phyloP scores from a whole-genome alignment of 352 stramenopile genomes.

The Phytophthora gonapodyides region DNA sequence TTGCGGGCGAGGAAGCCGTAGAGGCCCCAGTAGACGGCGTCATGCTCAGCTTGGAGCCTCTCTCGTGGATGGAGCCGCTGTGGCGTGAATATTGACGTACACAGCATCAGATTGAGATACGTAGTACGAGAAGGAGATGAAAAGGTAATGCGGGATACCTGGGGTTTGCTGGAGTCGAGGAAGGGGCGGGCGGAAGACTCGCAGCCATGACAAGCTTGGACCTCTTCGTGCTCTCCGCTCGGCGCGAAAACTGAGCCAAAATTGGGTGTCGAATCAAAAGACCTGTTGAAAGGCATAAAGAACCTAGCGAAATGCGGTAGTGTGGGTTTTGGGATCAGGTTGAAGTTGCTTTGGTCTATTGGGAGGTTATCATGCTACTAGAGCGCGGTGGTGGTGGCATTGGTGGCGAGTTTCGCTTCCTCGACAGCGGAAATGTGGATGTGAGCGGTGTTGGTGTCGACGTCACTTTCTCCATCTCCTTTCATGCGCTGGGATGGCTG shows the following conservation, averaged over 20 bases:
- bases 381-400: not conserved
- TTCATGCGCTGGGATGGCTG: slow-evolving; percentile 4
- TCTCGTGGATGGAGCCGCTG: slow-evolving; percentile 26
- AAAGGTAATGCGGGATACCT: slow-evolving; percentile 5
- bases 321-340: slow-evolving; percentile 8
- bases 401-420: slow-evolving; percentile 1
- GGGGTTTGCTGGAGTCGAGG: slow-evolving; percentile 18
- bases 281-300: slow-evolving; percentile 23
- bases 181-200: slow-evolving; percentile 25
- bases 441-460: slow-evolving; percentile 20
- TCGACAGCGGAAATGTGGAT: slow-evolving; percentile 47
- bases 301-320: slow-evolving; percentile 17
- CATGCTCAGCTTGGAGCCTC: slow-evolving; percentile 19
- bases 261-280: not conserved
- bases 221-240: slow-evolving; percentile 13
- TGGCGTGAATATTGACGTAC: slow-evolving; percentile 2
- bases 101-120: slow-evolving; percentile 1
- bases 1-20: slow-evolving; percentile 9
- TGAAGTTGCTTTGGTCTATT: slow-evolving; percentile 19
- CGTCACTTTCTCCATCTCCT: slow-evolving; percentile 16
- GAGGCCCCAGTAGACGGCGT: slow-evolving; percentile 15
- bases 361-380: too few relatives aligned
- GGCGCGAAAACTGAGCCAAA: slow-evolving; percentile 33
- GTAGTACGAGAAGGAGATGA: not conserved
- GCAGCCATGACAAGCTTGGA: slow-evolving; percentile 36